Conservation (phyloP, 768 basidiomycete genomes). For the Mycena floridula region DNA sequence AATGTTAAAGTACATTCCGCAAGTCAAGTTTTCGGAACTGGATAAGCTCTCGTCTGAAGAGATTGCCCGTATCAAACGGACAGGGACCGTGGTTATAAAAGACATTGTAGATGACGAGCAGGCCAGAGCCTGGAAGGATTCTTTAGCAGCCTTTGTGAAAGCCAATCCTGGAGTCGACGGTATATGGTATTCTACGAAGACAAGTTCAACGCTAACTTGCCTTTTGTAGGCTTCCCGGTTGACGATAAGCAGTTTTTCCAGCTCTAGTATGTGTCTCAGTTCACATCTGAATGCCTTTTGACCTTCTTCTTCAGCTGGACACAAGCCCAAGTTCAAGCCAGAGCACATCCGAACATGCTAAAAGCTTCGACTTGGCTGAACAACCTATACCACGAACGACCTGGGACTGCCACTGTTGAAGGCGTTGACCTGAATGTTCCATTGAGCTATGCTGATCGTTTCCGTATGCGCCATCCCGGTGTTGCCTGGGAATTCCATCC, state of each 20-base stretch:
- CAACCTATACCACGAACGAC: slow-evolving; percentile 51
- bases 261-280: slow-evolving; percentile 48
- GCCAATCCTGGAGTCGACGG: slow-evolving; percentile 53
- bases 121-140: slow-evolving; percentile 52
- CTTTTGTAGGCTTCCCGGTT: slow-evolving; percentile 40
- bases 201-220: not conserved
- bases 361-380: slow-evolving; percentile 55
- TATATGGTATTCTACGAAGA: slow-evolving; percentile 14
- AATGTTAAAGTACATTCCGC: slow-evolving; percentile 46
- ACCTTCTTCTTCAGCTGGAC: slow-evolving; percentile 26
- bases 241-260: slow-evolving; percentile 69
- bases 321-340: slow-evolving; percentile 56
- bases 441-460: slow-evolving; percentile 66
- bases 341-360: slow-evolving; percentile 61
- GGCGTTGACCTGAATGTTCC: slow-evolving; percentile 58
- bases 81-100: slow-evolving; percentile 56
- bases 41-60: slow-evolving; percentile 37
- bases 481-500: slow-evolving; percentile 44
- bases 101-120: slow-evolving; percentile 53
- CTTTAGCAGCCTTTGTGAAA: slow-evolving; percentile 49
- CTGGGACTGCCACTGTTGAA: slow-evolving; percentile 29
- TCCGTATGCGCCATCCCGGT: slow-evolving; percentile 69
- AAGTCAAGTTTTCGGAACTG: slow-evolving; percentile 53
- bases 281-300: not conserved
- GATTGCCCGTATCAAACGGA: slow-evolving; percentile 42